phyloP scores from a whole-genome alignment of 2,329 filamentous ascomycete species.

The Trichoderma guizhouense region DNA sequence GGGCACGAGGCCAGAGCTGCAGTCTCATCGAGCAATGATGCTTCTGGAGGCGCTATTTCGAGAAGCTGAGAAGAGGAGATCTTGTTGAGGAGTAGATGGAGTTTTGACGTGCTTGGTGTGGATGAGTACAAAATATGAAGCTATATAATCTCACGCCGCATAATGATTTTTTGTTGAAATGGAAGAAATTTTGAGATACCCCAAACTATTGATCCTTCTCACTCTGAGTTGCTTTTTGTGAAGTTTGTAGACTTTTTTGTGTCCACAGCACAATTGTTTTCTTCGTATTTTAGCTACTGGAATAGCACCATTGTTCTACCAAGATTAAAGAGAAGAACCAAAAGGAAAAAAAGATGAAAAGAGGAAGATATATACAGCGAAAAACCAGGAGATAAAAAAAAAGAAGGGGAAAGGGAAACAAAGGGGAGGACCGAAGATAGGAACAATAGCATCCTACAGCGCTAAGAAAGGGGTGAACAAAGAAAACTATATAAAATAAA shows the following conservation, averaged over 20 bases:
- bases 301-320: neutral
- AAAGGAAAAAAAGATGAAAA: neutral
- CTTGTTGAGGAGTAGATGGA: neutral
- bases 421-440: neutral
- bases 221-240: neutral
- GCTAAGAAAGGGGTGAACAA: neutral
- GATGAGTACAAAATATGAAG: neutral
- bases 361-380: constrained; percentile 7
- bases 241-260: neutral
- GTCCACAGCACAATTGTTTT: neutral
- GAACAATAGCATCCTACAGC: neutral
- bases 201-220: neutral
- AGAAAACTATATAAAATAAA: neutral
- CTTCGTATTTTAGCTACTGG: neutral
- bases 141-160: neutral
- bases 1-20: neutral
- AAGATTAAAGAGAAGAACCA: constrained; percentile 7
- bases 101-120: neutral
- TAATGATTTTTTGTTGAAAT: neutral
- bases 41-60: neutral
- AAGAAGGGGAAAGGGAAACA: neutral
- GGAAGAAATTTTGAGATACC: constrained; percentile 14
- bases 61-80: neutral
- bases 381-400: neutral
- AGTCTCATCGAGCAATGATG: neutral